A percentile compares a stretch with the other conserved stretches of the same genome.
These are phyloP conservation scores for Cerioporus squamosus DNA, from an alignment of 1,284 basidiomycete species.

Conservation along the genomic window DNA sequence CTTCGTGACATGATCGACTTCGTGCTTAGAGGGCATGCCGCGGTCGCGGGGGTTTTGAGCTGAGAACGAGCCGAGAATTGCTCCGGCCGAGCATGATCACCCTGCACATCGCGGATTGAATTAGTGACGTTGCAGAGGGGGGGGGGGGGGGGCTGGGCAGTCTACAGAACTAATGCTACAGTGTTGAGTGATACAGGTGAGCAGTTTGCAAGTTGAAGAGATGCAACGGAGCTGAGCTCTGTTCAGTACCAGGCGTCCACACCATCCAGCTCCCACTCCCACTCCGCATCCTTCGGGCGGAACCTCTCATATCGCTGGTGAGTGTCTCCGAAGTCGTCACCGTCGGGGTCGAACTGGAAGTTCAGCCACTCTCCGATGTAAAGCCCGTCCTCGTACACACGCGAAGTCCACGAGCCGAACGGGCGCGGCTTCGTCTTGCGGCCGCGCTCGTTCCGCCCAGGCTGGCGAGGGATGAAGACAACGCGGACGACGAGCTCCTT, in stretches of 20 bases:
- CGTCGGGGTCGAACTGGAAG: slow-evolving; percentile 5
- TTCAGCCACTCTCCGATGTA: slow-evolving; percentile 5
- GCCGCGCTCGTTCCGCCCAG: background rate
- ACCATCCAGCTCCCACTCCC: background rate
- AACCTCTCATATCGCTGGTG: background rate
- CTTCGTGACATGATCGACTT: no score
- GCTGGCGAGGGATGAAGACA: background rate
- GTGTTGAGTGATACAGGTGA: no score
- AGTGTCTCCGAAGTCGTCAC: background rate
- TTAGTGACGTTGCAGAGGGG: no score
- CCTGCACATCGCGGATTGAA: no score
- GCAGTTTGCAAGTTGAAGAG: background rate
- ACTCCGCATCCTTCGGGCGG: slow-evolving; percentile 3
- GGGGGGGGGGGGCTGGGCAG: no score
- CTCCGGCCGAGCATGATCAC: no score
- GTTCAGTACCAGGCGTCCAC: background rate
- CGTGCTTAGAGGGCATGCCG: no score
- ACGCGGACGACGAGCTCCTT: background rate
- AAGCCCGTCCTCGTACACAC: background rate
- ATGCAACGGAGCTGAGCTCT: background rate
- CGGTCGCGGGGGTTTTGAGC: no score
- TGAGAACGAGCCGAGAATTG: no score
- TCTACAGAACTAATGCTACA: no score
- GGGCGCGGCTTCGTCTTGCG: slow-evolving; percentile 1
- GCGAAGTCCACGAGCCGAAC: slow-evolving; percentile 3